phyloP scores from a whole-genome alignment of 2,329 filamentous ascomycete genomes.

The Cercospora sesami region DNA sequence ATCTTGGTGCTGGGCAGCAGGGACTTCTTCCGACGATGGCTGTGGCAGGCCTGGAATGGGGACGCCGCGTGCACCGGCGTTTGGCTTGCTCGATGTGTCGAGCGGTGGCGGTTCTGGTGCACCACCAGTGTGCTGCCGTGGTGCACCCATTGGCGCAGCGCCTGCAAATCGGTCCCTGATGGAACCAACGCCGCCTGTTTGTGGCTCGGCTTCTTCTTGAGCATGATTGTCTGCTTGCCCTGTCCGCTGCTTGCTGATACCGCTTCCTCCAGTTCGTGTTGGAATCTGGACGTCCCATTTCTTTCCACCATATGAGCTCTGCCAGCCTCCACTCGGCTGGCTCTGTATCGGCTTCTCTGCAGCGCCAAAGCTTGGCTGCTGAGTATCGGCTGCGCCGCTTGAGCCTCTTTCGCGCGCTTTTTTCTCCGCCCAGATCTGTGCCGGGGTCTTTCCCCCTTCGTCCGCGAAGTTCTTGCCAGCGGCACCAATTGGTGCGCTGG shows the following conservation, averaged over 20 bases:
- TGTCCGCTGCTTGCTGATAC: slow-evolving; percentile 62
- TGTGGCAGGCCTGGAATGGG: slow-evolving; percentile 75
- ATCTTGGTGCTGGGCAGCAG: slow-evolving; percentile 55
- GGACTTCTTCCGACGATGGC: slow-evolving; percentile 54
- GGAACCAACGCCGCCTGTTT: slow-evolving; percentile 67
- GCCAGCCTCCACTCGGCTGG: slow-evolving; percentile 83
- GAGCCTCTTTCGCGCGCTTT: slow-evolving; percentile 75
- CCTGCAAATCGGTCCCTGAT: slow-evolving; percentile 82
- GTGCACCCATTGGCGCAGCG: slow-evolving; percentile 66
- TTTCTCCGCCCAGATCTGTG: slow-evolving; percentile 96
- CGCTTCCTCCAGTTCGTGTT: slow-evolving; percentile 65
- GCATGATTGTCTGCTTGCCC: slow-evolving; percentile 51
- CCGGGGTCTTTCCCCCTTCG: slow-evolving; percentile 90
- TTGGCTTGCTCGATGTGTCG: slow-evolving; percentile 67
- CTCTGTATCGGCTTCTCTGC: slow-evolving; percentile 56
- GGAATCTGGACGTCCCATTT: slow-evolving; percentile 84
- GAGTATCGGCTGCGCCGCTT: slow-evolving; percentile 53
- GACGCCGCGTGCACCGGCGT: slow-evolving; percentile 63
- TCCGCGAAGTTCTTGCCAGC: slow-evolving; percentile 94
- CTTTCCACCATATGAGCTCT: slow-evolving; percentile 88
- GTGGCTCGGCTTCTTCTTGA: slow-evolving; percentile 50
- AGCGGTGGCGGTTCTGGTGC: slow-evolving; percentile 61
- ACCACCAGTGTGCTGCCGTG: slow-evolving; percentile 44
- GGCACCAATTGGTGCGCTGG: slow-evolving; percentile 66
- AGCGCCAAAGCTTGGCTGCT: slow-evolving; percentile 41